These are phyloP conservation scores for Yarrowia divulgata DNA, from an alignment of 805 yeast species.

Conservation along the genomic window DNA sequence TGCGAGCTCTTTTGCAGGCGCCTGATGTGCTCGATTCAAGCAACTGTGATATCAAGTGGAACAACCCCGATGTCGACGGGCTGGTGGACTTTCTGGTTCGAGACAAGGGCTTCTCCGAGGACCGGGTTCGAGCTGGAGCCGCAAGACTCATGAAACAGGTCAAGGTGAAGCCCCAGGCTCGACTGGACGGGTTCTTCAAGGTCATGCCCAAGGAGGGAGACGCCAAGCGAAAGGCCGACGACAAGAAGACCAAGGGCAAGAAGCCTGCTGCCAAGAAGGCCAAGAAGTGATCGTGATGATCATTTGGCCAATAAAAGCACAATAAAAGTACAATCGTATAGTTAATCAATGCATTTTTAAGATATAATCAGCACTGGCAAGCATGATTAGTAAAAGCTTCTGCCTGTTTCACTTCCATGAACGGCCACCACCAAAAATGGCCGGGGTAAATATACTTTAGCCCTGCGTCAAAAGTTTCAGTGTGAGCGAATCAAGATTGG, in stretches of 20 bases:
- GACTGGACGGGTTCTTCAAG: slow-evolving; percentile 90
- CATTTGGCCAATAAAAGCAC: too few species aligned
- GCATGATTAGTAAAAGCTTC: too few species aligned
- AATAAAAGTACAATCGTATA: too few species aligned
- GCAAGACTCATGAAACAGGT: slow-evolving; percentile 83
- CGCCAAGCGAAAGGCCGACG: slow-evolving; percentile 52
- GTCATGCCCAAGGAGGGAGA: slow-evolving; percentile 58
- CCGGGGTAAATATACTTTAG: too few species aligned
- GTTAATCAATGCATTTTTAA: too few species aligned
- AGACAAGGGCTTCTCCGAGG: slow-evolving; percentile 92
- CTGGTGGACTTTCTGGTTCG: slow-evolving; percentile 81
- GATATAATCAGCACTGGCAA: too few species aligned
- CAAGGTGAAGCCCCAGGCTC: slow-evolving; percentile 86
- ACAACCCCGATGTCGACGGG: slow-evolving; percentile 85
- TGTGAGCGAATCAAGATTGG: too few species aligned
- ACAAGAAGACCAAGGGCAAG: slow-evolving; percentile 48
- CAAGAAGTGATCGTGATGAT: slow-evolving; percentile 35
- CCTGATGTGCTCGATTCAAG: slow-evolving; percentile 78
- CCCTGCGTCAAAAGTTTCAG: too few species aligned
- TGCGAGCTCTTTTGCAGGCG: slow-evolving; percentile 77
- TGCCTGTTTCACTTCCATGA: too few species aligned
- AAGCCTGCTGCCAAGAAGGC: slow-evolving; percentile 42
- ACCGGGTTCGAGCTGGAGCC: slow-evolving; percentile 86
- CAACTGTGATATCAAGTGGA: slow-evolving; percentile 80
- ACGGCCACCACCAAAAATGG: too few species aligned